A percentile compares a stretch with the other conserved stretches of the same genome.
phyloP scores from a whole-genome alignment of 2,329 filamentous ascomycete genomes.

The Penicillium freii region DNA sequence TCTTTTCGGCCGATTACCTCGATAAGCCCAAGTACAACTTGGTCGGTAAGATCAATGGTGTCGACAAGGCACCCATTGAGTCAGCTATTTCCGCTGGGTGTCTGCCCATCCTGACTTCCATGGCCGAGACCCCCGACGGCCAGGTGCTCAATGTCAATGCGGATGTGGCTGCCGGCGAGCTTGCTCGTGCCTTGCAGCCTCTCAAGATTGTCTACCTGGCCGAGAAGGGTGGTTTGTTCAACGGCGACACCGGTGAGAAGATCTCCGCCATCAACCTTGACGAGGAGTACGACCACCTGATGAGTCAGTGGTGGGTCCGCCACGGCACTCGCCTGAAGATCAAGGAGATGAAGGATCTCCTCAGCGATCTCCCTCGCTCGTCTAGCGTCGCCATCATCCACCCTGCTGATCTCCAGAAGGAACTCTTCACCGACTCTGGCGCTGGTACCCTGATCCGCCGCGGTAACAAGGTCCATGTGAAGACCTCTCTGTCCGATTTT shows the following conservation, averaged over 20 bases:
- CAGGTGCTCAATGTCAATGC: slow-evolving; percentile 97
- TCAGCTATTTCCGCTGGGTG: slow-evolving; percentile 87
- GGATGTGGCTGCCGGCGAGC: slow-evolving; percentile 90
- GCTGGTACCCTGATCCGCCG: slow-evolving; percentile 89
- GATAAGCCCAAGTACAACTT: slow-evolving; percentile 95
- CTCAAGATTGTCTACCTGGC: slow-evolving; percentile 98
- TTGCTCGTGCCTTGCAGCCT: slow-evolving; percentile 83
- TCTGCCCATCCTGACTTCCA: slow-evolving; percentile 89
- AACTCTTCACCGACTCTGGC: slow-evolving; percentile 93
- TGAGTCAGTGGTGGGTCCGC: slow-evolving; percentile 91
- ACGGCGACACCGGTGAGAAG: slow-evolving; percentile 89
- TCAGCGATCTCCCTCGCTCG: slow-evolving; percentile 82
- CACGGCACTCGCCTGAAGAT: slow-evolving; percentile 97
- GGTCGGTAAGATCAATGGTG: slow-evolving; percentile 91
- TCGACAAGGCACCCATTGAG: slow-evolving; percentile 88
- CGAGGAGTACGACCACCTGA: slow-evolving; percentile 89
- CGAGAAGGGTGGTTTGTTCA: slow-evolving; percentile 94
- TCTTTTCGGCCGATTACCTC: slow-evolving; percentile 89
- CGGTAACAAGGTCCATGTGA: slow-evolving; percentile 82
- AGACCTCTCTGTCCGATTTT: slow-evolving; percentile 69
- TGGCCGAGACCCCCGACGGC: slow-evolving; percentile 89
- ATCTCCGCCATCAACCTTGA: slow-evolving; percentile 97
- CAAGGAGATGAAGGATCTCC: slow-evolving; percentile 90
- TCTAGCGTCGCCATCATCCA: slow-evolving; percentile 98
- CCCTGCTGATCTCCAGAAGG: slow-evolving; percentile 91